Conservation (phyloP, 2,329 filamentous ascomycete species). For the Ophiostoma sp. region DNA sequence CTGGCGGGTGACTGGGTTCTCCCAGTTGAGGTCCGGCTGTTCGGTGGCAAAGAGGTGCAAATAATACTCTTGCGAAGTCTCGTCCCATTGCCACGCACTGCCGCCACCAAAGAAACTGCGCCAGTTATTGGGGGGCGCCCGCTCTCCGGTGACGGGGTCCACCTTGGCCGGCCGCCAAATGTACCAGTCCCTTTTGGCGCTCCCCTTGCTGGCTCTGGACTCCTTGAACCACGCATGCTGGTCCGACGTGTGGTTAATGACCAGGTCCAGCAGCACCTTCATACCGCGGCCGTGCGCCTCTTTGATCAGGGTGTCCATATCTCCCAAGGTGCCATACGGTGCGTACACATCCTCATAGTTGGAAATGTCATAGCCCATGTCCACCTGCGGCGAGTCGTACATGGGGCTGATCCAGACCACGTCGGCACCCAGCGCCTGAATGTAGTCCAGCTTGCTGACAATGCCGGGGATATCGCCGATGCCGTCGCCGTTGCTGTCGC, state of each 20-base stretch:
- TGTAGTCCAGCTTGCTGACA: constrained; percentile 63
- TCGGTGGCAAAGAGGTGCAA: constrained; percentile 68
- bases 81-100: constrained; percentile 70
- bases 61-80: constrained; percentile 72
- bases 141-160: constrained; percentile 56
- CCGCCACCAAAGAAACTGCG: constrained; percentile 57
- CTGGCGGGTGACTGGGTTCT: constrained; percentile 65
- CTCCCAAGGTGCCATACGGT: constrained; percentile 63
- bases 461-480: constrained; percentile 67
- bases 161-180: constrained; percentile 40
- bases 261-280: constrained; percentile 63
- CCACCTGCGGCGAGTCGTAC: constrained; percentile 51
- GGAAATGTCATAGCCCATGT: constrained; percentile 67
- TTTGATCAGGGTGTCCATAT: constrained; percentile 63
- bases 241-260: constrained; percentile 75
- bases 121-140: constrained; percentile 76
- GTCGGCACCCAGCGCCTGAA: constrained; percentile 61
- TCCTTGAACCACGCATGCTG: constrained; percentile 72
- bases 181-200: constrained; percentile 62
- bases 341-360: constrained; percentile 59
- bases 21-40: constrained; percentile 79
- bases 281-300: constrained; percentile 63
- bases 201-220: constrained; percentile 60
- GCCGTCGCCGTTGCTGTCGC: constrained; percentile 59
- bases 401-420: constrained; percentile 61